Percentiles rank a stretch among this genome's conserved stretches.
Evolutionary conservation across 306 rosid species (phyloP).

Genomic region (Lathyrus sativus): DNA sequence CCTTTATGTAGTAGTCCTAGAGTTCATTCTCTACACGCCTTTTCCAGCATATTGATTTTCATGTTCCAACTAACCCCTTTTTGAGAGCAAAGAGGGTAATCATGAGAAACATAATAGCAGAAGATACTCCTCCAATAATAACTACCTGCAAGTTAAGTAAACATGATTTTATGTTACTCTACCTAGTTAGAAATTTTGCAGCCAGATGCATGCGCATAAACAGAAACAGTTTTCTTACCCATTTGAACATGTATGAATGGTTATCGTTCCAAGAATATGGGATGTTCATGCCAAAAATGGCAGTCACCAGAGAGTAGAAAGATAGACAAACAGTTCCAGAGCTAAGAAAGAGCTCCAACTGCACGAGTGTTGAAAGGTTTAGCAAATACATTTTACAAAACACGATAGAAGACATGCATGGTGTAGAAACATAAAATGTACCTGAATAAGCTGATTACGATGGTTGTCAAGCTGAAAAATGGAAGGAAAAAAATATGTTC

Average conservation of each 20-base stretch:
- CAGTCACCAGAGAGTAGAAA: constrained; percentile 66
- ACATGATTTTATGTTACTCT: constrained; percentile 21
- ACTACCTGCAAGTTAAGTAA: constrained; percentile 59
- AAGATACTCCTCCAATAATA: constrained; percentile 43
- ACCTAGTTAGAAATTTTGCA: constrained; percentile 17
- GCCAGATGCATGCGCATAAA: background rate
- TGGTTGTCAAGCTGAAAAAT: constrained; percentile 78
- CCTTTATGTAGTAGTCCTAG: constrained; percentile 5
- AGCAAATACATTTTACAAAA: constrained; percentile 17
- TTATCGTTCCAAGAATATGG: constrained; percentile 68
- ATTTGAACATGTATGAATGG: constrained; percentile 71
- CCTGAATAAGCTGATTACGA: constrained; percentile 84
- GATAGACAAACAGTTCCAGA: constrained; percentile 73
- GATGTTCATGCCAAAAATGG: constrained; percentile 84
- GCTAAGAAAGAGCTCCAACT: constrained; percentile 88
- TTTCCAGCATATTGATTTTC: constrained; percentile 37
- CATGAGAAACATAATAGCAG: constrained; percentile 45
- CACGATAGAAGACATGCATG: constrained; percentile 1
- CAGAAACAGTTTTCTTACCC: constrained; percentile 54
- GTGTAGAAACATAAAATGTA: constrained; percentile 38
- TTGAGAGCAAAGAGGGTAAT: constrained; percentile 60
- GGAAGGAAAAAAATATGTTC: background rate
- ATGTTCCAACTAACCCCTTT: constrained; percentile 81
- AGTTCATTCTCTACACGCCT: constrained; percentile 32
- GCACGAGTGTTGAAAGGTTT: constrained; percentile 39